Percentiles rank a stretch among this genome's conserved stretches.
Conservation (phyloP, 2,329 filamentous ascomycete genomes). For the Hymenotorrendiella dingleyae region DNA sequence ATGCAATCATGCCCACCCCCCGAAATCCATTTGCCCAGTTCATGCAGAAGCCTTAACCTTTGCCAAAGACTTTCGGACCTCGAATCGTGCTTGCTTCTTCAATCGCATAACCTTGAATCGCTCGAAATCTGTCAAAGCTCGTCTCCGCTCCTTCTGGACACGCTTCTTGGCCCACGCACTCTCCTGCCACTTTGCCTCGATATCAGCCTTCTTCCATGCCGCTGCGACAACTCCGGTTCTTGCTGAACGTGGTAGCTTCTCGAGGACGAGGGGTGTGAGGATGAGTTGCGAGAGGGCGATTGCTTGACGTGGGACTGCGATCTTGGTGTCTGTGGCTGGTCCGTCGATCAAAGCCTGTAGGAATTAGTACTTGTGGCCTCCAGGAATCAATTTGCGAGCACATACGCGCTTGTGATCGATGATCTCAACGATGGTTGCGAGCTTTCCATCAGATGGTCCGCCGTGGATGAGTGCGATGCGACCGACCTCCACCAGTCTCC, state of each 20-base stretch:
- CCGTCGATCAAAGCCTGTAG: constrained; percentile 90
- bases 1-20: constrained; percentile 43
- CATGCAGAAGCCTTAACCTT: constrained; percentile 78
- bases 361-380: constrained; percentile 19
- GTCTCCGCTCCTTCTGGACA: constrained; percentile 77
- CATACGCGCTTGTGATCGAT: constrained; percentile 99
- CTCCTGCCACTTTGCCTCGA: constrained; percentile 89
- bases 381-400: constrained; percentile 32
- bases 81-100: constrained; percentile 99
- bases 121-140: constrained; percentile 94
- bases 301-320: constrained; percentile 81
- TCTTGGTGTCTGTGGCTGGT: constrained; percentile 73
- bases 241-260: constrained; percentile 77
- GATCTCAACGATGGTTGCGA: constrained; percentile 96
- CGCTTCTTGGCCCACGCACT: constrained; percentile 94
- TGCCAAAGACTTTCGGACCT: constrained; percentile 92
- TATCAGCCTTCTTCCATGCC: constrained; percentile 83
- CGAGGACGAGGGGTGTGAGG: constrained; percentile 83
- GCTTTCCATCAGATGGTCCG: constrained; percentile 74
- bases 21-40: constrained; percentile 24
- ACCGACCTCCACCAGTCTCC: constrained; percentile 98
- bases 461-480: constrained; percentile 87
- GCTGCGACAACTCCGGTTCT: constrained; percentile 79
- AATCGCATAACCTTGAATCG: constrained; percentile 99
- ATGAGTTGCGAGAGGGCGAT: constrained; percentile 76